phyloP scores from a whole-genome alignment of 2,329 filamentous ascomycete species.

The Cladosporium sp. region DNA sequence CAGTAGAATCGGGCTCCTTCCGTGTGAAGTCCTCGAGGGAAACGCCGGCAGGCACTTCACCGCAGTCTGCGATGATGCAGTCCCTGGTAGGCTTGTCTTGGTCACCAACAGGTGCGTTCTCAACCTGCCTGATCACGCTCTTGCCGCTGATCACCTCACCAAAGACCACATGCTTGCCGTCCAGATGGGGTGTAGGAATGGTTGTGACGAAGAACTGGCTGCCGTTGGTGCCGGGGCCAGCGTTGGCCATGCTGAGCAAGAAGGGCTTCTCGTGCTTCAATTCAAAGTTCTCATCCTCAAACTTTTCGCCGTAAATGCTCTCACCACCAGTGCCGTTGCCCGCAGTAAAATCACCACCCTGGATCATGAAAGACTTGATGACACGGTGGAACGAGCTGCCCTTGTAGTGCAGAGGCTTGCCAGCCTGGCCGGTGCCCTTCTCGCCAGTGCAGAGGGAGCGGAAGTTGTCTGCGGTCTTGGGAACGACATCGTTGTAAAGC shows the following conservation, averaged over 20 bases:
- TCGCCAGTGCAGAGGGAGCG: slow-evolving; percentile 90
- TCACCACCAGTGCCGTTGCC: slow-evolving; percentile 95
- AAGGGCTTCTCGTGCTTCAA: slow-evolving; percentile 90
- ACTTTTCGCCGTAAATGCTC: slow-evolving; percentile 96
- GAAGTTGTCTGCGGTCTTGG: slow-evolving; percentile 96
- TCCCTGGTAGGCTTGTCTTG: slow-evolving; percentile 75
- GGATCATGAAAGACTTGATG: slow-evolving; percentile 98
- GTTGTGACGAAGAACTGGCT: slow-evolving; percentile 99
- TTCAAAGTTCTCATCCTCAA: slow-evolving; percentile 93
- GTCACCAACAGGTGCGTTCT: slow-evolving; percentile 70
- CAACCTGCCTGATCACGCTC: slow-evolving; percentile 82
- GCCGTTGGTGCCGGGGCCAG: slow-evolving; percentile 90
- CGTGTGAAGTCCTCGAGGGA: slow-evolving; percentile 63
- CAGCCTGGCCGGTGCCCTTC: slow-evolving; percentile 76
- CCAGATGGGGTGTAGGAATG: slow-evolving; percentile 87
- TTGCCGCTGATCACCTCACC: slow-evolving; percentile 92
- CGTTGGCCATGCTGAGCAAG: slow-evolving; percentile 95
- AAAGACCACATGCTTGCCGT: slow-evolving; percentile 96
- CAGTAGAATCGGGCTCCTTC: slow-evolving; percentile 71
- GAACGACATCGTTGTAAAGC: slow-evolving; percentile 67
- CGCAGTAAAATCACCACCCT: slow-evolving; percentile 93
- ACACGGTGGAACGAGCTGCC: slow-evolving; percentile 88
- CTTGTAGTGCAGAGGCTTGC: slow-evolving; percentile 90
- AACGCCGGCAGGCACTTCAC: slow-evolving; percentile 68
- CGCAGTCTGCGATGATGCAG: slow-evolving; percentile 74